Base-by-base conservation (phyloP, 140 eudicot genomes). In the Erigeron philadelphicus region DNA sequence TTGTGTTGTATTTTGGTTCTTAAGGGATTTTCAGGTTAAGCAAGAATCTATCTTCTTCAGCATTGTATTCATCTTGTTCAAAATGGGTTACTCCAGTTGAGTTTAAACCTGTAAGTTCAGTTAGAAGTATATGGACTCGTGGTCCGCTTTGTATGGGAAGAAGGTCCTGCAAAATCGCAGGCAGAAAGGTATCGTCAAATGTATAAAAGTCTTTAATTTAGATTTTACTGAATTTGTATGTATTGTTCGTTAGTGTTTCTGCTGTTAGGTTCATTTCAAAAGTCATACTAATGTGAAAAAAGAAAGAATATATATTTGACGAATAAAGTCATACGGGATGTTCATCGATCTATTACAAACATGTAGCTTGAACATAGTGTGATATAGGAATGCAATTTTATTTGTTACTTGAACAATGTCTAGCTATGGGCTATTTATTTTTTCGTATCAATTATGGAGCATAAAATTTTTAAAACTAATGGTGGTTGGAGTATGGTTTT, bases 121-220 rank as follows among this genome's bases (percentile, higher is more conserved):
- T 74, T 31, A 81, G 95, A 75, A 89, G 58, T 67, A 76, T 89
- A 72, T 85, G 90, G 82, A 93, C 95, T 70, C 84, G 47, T 41
- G 66, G 86, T 25, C 88, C 95, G 58, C 86, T 93, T 9, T 93
- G 81, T 82, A 93, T 93, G 98, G 98, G 98, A 47, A 80, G 96
- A 69, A 76, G 98, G 40, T 88, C 98, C 52, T 72, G 93, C 81
- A 92, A 88, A 80, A 88, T 92, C 75, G 96, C 96, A 45, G 90
- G 88, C 75, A 83, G 98, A 80, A 88, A 89, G 98, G 98, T 92
- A 46, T 21, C 57, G 50, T 50, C 52, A 16, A 31, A 3, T 72
- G 3, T 35, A 25, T 58, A 43, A 59, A 25, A 21, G 38, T 31
- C 4, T 2, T 5, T 31, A 31, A 5, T 31, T 31, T 31, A 31